Evolutionary conservation across 2,329 filamentous ascomycete genomes (phyloP).

Genomic region (Sordariomycetes sp.): DNA sequence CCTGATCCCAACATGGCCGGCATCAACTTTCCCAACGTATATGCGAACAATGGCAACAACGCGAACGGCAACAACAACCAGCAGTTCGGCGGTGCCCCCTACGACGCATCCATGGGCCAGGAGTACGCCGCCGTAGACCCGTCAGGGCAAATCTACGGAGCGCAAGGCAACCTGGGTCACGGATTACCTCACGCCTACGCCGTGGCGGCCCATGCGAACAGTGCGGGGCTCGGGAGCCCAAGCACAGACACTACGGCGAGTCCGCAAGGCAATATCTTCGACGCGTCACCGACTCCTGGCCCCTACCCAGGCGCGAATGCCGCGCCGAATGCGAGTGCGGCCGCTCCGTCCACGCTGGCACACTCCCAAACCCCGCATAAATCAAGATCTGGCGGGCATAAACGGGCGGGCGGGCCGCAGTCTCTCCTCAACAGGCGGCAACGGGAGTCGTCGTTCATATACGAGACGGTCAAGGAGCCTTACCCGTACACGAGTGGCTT

Average conservation of each 20-base stretch:
- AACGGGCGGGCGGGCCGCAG: conserved; percentile 29
- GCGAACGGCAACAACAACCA: background rate
- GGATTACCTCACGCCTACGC: conserved; percentile 55
- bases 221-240: conserved; percentile 51
- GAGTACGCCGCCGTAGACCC: conserved; percentile 42
- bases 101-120: conserved; percentile 38
- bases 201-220: conserved; percentile 53
- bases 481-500: conserved; percentile 88
- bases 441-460: conserved; percentile 73
- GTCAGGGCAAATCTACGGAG: conserved; percentile 33
- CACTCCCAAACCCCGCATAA: conserved; percentile 26
- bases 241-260: conserved; percentile 54
- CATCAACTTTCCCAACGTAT: conserved; percentile 19
- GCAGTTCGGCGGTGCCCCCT: conserved; percentile 18
- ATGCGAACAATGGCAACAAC: background rate
- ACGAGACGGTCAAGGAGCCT: conserved; percentile 79
- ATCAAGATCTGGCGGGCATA: conserved; percentile 28
- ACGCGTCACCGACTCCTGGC: conserved; percentile 29
- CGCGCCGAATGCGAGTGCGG: background rate
- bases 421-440: conserved; percentile 47
- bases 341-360: conserved; percentile 10
- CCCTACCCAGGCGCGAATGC: conserved; percentile 3
- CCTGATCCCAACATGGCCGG: conserved; percentile 44
- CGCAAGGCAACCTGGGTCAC: conserved; percentile 49
- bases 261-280: conserved; percentile 44